These are phyloP conservation scores for Phaeomoniella chlamydospora DNA, from an alignment of 2,329 filamentous ascomycete species.

Conservation along the genomic window DNA sequence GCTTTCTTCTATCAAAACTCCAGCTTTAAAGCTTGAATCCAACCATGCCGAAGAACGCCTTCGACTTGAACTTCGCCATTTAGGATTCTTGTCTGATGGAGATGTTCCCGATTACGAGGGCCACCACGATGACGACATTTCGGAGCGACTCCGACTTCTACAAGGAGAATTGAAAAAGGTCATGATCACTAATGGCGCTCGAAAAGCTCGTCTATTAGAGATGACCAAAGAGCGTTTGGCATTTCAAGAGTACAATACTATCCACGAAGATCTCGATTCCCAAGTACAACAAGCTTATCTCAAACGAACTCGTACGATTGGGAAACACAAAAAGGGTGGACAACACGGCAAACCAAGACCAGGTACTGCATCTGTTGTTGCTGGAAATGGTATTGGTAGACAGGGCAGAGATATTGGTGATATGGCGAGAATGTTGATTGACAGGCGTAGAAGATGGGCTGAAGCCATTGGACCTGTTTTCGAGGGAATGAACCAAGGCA, in stretches of 20 bases:
- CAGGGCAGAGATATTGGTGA: constrained; percentile 71
- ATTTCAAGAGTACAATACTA: constrained; percentile 91
- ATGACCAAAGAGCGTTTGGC: constrained; percentile 87
- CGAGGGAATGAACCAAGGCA: constrained; percentile 61
- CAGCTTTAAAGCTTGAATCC: constrained; percentile 69
- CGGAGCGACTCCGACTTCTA: constrained; percentile 71
- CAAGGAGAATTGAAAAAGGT: constrained; percentile 72
- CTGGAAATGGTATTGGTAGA: constrained; percentile 38
- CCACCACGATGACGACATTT: constrained; percentile 87
- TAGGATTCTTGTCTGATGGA: constrained; percentile 68
- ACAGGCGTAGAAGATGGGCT: constrained; percentile 76
- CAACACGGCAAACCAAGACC: constrained; percentile 48
- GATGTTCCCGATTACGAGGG: constrained; percentile 66
- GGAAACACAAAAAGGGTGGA: constrained; percentile 78
- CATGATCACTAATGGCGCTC: constrained; percentile 76
- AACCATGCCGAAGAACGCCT: constrained; percentile 77
- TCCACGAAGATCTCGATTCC: constrained; percentile 87
- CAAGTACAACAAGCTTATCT: constrained; percentile 92
- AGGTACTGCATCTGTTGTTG: constrained; percentile 48
- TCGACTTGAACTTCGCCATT: constrained; percentile 78
- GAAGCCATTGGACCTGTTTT: constrained; percentile 85
- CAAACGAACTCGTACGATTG: constrained; percentile 86
- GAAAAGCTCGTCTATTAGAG: constrained; percentile 74
- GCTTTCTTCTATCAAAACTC: constrained; percentile 60
- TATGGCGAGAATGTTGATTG: constrained; percentile 82